phyloP scores from a whole-genome alignment of 169 alveolate genomes.

The Plasmodium cynomolgi region DNA sequence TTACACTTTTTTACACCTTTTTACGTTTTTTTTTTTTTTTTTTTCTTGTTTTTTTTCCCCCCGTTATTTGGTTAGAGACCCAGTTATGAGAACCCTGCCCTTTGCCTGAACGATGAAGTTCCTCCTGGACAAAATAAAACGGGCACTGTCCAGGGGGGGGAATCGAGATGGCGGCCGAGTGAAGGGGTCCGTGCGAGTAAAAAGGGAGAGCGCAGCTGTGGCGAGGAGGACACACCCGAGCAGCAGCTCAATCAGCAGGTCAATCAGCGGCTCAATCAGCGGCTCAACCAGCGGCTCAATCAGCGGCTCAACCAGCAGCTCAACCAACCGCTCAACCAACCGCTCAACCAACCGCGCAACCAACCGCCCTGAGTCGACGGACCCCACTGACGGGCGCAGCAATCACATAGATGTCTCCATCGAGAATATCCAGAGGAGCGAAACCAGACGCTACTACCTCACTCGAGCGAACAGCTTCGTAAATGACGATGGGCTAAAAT shows the following conservation, averaged over 20 bases:
- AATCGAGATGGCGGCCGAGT: background rate
- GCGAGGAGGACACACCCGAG: background rate
- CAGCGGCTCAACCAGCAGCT: background rate
- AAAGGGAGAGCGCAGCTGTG: background rate
- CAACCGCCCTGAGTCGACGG: no score
- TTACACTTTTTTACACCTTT: no score
- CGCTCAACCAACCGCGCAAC: no score
- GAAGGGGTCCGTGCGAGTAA: background rate
- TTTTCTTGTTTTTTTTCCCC: background rate
- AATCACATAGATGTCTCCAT: background rate
- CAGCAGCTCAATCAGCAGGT: background rate
- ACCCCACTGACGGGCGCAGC: no score
- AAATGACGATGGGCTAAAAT: conserved; percentile 33
- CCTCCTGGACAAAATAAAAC: background rate
- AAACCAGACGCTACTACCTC: conserved; percentile 18
- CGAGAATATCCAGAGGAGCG: conserved; percentile 8
- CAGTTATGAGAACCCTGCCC: background rate
- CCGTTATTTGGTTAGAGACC: background rate
- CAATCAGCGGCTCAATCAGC: background rate
- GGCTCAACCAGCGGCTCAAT: background rate
- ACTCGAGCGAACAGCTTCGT: conserved; percentile 9
- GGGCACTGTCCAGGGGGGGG: background rate
- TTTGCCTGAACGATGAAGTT: background rate
- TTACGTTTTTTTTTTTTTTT: no score
- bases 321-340: no score